Percentiles rank a stretch among this genome's conserved stretches.
These are phyloP conservation scores for Ustilago loliicola DNA, from an alignment of 1,284 basidiomycete genomes.

Conservation along the genomic window DNA sequence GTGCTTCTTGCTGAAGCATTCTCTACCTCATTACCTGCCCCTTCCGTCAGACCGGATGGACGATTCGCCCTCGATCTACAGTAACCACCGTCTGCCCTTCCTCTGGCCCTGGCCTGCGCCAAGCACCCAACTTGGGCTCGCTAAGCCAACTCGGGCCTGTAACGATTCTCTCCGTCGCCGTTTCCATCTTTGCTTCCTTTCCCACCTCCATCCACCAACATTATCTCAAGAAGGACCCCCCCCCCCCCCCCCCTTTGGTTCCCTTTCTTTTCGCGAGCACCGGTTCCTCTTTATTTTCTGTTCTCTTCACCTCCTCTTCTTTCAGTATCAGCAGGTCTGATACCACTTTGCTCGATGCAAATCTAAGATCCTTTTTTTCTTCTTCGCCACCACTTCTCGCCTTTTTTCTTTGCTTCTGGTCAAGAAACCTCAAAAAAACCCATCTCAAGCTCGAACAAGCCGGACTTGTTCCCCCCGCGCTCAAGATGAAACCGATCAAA, in stretches of 20 bases:
- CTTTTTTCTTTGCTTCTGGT: not conserved
- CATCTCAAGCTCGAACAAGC: conserved; percentile 3
- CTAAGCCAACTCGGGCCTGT: no score
- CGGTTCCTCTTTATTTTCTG: conserved; percentile 16
- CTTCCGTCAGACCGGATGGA: not conserved
- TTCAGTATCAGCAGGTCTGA: not conserved
- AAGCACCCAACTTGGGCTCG: no score
- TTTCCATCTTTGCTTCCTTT: not conserved
- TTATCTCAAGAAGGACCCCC: conserved; percentile 8
- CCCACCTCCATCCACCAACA: conserved; percentile 20
- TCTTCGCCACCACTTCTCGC: not conserved
- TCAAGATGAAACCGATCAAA: not conserved
- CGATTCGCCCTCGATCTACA: not conserved
- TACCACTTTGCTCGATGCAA: conserved; percentile 13
- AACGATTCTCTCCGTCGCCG: not conserved
- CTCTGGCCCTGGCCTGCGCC: no score
- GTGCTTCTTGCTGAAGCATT: not conserved
- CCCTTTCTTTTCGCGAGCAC: conserved; percentile 9
- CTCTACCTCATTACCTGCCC: not conserved
- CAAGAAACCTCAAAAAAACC: no score
- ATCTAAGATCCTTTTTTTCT: not conserved
- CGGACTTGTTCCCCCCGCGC: not conserved
- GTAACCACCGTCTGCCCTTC: no score
- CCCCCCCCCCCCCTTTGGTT: no score
- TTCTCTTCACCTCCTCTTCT: conserved; percentile 1